Percentiles rank a stretch among this genome's conserved stretches.
Evolutionary conservation across 352 stramenopile genomes (phyloP).

Genomic region (Globisporangium nunn): DNA sequence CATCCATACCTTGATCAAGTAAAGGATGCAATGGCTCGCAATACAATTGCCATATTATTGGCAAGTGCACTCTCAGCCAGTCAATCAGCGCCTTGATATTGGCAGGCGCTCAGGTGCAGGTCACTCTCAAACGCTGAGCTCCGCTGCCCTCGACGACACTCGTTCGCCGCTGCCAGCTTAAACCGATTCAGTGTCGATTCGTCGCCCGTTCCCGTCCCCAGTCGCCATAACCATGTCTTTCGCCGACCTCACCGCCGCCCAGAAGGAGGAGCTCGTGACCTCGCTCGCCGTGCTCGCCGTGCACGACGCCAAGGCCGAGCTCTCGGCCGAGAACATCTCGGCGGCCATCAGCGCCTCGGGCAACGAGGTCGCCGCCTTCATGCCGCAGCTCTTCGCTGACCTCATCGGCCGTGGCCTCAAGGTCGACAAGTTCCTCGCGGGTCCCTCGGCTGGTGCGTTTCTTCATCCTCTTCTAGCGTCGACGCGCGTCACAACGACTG

Average conservation of each 20-base stretch:
- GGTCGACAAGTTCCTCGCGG: slow-evolving; percentile 85
- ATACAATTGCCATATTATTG: background rate
- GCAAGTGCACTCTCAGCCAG: background rate
- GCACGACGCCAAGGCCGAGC: slow-evolving; percentile 61
- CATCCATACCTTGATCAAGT: background rate
- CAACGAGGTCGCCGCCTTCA: slow-evolving; percentile 72
- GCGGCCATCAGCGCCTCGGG: slow-evolving; percentile 67
- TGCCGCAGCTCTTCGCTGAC: slow-evolving; percentile 80
- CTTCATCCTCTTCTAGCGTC: background rate
- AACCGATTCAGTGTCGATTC: slow-evolving; percentile 73
- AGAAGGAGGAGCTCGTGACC: slow-evolving; percentile 83
- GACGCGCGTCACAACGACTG: no score
- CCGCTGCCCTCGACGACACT: slow-evolving; percentile 20
- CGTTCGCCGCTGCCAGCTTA: slow-evolving; percentile 42
- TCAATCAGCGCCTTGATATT: background rate
- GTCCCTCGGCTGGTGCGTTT: slow-evolving; percentile 76
- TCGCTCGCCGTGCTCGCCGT: slow-evolving; percentile 81
- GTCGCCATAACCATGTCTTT: slow-evolving; percentile 53
- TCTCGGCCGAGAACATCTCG: slow-evolving; percentile 76
- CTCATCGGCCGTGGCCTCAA: slow-evolving; percentile 73
- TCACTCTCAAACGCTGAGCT: slow-evolving; percentile 61
- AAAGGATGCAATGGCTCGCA: background rate
- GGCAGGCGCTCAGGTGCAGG: background rate
- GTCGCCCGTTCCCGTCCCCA: slow-evolving; percentile 18
- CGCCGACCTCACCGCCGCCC: slow-evolving; percentile 70